These are phyloP conservation scores for Skeletonema tropicum DNA, from an alignment of 108 stramenopile species.

Conservation along the genomic window DNA sequence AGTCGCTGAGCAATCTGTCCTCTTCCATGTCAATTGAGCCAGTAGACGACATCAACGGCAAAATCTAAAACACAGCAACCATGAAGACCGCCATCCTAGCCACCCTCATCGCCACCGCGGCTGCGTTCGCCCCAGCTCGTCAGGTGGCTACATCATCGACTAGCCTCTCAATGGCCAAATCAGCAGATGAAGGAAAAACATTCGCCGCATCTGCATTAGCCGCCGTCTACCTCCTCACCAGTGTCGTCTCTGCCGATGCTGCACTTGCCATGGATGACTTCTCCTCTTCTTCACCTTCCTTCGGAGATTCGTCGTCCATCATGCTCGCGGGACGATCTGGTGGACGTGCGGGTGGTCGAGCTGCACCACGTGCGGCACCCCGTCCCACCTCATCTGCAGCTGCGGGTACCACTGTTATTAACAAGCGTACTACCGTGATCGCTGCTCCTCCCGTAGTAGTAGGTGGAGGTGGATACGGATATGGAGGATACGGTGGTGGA, in stretches of 20 bases:
- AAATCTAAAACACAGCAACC: constrained; percentile 2
- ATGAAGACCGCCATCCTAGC: constrained; percentile 28
- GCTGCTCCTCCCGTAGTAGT: constrained; percentile 36
- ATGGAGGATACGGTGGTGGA: constrained; percentile 25
- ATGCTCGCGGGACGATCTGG: constrained; percentile 38
- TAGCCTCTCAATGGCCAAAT: constrained; percentile 1
- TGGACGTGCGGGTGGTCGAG: constrained; percentile 46
- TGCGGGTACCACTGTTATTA: constrained; percentile 25
- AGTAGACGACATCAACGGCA: too few relatives aligned
- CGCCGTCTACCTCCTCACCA: constrained; percentile 37
- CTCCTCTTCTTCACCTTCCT: not conserved
- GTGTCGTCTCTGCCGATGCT: constrained; percentile 28
- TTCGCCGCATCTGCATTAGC: constrained; percentile 45
- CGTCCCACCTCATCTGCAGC: constrained; percentile 6
- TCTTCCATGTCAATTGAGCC: not conserved
- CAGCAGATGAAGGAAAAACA: constrained; percentile 27
- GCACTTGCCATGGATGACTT: constrained; percentile 31
- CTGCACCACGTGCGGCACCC: constrained; percentile 20
- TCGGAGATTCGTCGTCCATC: constrained; percentile 31
- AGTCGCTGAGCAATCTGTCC: not conserved
- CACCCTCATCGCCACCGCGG: constrained; percentile 16
- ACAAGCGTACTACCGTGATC: constrained; percentile 27
- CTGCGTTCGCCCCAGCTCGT: constrained; percentile 16
- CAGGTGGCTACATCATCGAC: not conserved
- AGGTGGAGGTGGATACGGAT: constrained; percentile 38